phyloP scores from a whole-genome alignment of 179 eudicot genomes.

The Silene coronaria region DNA sequence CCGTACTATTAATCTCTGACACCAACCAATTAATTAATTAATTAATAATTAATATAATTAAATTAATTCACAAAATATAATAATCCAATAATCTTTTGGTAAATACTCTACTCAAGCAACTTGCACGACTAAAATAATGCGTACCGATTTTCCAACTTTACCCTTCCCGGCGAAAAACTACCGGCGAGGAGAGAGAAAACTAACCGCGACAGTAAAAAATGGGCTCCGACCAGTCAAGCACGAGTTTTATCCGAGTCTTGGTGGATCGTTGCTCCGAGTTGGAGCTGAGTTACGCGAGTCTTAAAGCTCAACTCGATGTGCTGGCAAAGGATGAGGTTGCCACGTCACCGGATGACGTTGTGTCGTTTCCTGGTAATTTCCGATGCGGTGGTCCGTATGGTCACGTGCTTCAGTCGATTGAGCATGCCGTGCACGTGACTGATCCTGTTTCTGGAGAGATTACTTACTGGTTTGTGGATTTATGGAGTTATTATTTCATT shows the following conservation, averaged over 20 bases:
- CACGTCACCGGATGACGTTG: constrained; percentile 19
- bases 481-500: not conserved
- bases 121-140: constrained; percentile 16
- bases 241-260: constrained; percentile 26
- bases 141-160: constrained; percentile 7
- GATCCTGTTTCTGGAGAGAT: constrained; percentile 44
- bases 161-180: constrained; percentile 16
- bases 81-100: not conserved
- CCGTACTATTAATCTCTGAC: no score
- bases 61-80: not conserved
- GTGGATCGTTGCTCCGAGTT: constrained; percentile 43
- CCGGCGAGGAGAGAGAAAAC: constrained; percentile 21
- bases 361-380: constrained; percentile 32
- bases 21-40: not conserved
- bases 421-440: constrained; percentile 61
- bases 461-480: constrained; percentile 46
- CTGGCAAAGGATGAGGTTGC: constrained; percentile 15
- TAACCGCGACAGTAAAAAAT: constrained; percentile 6
- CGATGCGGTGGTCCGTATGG: constrained; percentile 33
- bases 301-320: constrained; percentile 33
- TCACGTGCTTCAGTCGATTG: constrained; percentile 56
- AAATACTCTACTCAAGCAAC: not conserved
- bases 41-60: not conserved
- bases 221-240: constrained; percentile 27
- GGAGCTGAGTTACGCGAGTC: constrained; percentile 42